Evolutionary conservation across 768 basidiomycete species (phyloP).

Genomic region (Russula olivacea): DNA sequence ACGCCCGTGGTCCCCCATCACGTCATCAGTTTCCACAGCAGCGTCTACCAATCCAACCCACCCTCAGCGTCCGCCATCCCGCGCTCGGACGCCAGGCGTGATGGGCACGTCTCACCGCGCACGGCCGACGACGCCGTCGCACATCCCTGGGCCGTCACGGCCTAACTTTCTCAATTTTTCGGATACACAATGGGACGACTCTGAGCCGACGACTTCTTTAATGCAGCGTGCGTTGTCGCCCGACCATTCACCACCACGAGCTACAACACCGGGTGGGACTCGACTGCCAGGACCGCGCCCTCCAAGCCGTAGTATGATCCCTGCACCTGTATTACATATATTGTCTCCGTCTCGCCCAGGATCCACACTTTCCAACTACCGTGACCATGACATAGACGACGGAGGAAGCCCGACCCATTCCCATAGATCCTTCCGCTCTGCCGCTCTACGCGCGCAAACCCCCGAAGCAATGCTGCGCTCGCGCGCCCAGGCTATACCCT

Average conservation of each 20-base stretch:
- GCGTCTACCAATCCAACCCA: slow-evolving; percentile 37
- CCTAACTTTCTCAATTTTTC: slow-evolving; percentile 44
- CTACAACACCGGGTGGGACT: slow-evolving; percentile 39
- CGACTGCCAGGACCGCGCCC: slow-evolving; percentile 58
- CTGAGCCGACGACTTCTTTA: slow-evolving; percentile 38
- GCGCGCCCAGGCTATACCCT: slow-evolving; percentile 52
- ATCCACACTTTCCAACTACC: slow-evolving; percentile 63
- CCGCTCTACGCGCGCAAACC: slow-evolving; percentile 51
- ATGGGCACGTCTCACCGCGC: slow-evolving; percentile 49
- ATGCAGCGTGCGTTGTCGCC: slow-evolving; percentile 65
- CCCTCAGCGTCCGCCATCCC: slow-evolving; percentile 43
- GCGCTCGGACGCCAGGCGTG: slow-evolving; percentile 50
- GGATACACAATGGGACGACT: slow-evolving; percentile 43
- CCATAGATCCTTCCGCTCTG: slow-evolving; percentile 39
- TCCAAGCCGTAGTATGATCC: slow-evolving; percentile 80
- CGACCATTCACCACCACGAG: slow-evolving; percentile 34
- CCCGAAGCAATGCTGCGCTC: slow-evolving; percentile 59
- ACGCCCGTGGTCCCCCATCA: slow-evolving; percentile 25
- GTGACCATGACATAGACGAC: not conserved
- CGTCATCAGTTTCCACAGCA: slow-evolving; percentile 23
- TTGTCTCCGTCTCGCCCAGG: slow-evolving; percentile 64
- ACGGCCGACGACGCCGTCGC: slow-evolving; percentile 72
- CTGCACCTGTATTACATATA: slow-evolving; percentile 66
- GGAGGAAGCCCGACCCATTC: slow-evolving; percentile 17
- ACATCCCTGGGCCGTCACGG: slow-evolving; percentile 62